phyloP scores from a whole-genome alignment of 352 stramenopile genomes.

The Phytophthora tubulina region DNA sequence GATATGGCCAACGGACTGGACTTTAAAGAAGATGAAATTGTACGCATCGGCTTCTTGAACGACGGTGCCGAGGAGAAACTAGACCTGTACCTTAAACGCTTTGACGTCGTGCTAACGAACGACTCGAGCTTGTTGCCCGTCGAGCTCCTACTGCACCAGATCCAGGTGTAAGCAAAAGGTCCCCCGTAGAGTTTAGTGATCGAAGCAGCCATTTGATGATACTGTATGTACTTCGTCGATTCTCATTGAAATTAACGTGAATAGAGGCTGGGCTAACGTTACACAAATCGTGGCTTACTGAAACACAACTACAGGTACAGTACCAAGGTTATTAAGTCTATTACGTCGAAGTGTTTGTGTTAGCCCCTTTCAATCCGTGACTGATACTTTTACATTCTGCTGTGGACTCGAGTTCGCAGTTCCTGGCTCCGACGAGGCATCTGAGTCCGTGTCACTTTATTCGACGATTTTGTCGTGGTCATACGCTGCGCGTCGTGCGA shows the following conservation, averaged over 20 bases:
- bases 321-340: neutral
- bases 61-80: constrained; percentile 63
- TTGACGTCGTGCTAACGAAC: constrained; percentile 84
- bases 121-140: constrained; percentile 72
- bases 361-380: constrained; percentile 1
- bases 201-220: too few relatives aligned
- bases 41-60: constrained; percentile 81
- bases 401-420: neutral
- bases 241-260: too few relatives aligned
- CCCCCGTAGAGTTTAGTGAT: too few relatives aligned
- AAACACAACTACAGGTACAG: too few relatives aligned
- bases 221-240: too few relatives aligned
- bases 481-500: constrained; percentile 21
- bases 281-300: too few relatives aligned
- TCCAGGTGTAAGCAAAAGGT: constrained; percentile 37
- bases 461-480: constrained; percentile 23
- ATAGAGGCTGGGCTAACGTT: too few relatives aligned
- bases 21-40: constrained; percentile 66
- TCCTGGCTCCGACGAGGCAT: constrained; percentile 3
- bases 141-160: constrained; percentile 67
- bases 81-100: constrained; percentile 65
- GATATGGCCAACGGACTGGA: constrained; percentile 75
- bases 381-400: constrained; percentile 2
- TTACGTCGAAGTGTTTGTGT: neutral
- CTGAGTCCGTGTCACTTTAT: constrained; percentile 24